Evolutionary conservation across 1,139 yeast species (phyloP).

Genomic region (Hyphopichia burtonii): DNA sequence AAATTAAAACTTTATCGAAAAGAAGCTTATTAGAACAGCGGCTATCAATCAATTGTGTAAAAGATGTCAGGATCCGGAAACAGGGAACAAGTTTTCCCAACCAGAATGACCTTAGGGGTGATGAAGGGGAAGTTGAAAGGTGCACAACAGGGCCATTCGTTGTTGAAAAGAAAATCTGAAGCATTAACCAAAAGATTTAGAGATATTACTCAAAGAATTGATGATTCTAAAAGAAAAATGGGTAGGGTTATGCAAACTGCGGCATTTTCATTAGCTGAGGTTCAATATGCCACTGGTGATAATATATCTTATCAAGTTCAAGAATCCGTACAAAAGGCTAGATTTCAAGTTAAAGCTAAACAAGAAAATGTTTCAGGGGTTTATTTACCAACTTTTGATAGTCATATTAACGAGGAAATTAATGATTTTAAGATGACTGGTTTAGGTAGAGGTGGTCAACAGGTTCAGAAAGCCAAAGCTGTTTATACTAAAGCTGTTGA

Average conservation of each 20-base stretch:
- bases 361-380: slow-evolving; percentile 98
- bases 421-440: slow-evolving; percentile 97
- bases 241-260: slow-evolving; percentile 99
- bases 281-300: slow-evolving; percentile 94
- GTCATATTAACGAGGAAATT: slow-evolving; percentile 75
- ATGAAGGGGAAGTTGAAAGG: slow-evolving; percentile 97
- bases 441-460: slow-evolving; percentile 97
- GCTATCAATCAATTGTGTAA: not conserved
- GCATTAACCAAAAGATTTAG: slow-evolving; percentile 95
- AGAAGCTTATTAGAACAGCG: not conserved
- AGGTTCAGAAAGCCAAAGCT: slow-evolving; percentile 89
- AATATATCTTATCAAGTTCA: slow-evolving; percentile 94
- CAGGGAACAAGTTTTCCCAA: slow-evolving; percentile 90
- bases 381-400: slow-evolving; percentile 86
- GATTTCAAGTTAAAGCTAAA: slow-evolving; percentile 86
- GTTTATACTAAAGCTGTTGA: slow-evolving; percentile 95
- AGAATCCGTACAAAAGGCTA: slow-evolving; percentile 86
- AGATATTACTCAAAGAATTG: slow-evolving; percentile 91
- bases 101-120: slow-evolving; percentile 93
- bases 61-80: slow-evolving; percentile 50
- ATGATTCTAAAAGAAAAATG: slow-evolving; percentile 96
- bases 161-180: slow-evolving; percentile 92
- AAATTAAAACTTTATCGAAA: not conserved
- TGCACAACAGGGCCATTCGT: slow-evolving; percentile 93
- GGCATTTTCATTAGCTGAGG: slow-evolving; percentile 95